Evolutionary conservation across 2,329 filamentous ascomycete species (phyloP), one percentile per base, ranked within the genome.

Genomic region (Penicillium oxalicum): DNA sequence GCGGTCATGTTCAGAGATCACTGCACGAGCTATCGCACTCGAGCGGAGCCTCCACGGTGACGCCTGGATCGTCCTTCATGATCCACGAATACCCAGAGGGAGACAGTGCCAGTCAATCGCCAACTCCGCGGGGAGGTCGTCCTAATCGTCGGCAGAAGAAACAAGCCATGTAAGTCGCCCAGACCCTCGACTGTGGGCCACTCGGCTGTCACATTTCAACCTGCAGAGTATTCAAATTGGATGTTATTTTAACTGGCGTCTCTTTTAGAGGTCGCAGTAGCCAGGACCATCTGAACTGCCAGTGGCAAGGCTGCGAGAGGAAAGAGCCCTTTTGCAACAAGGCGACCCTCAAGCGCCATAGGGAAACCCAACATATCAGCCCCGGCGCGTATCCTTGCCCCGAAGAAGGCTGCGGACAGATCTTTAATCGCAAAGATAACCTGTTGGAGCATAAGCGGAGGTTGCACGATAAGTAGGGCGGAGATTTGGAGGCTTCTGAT

Each of bases 371-470:
- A 25, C 42, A 44, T 28, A 27, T 44, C 4, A 27, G 25, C 5
- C 42, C 42, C 25, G 25, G 27, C 12, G 28, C 42, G 4, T n/a
- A 37, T 29, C 34, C 26, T 37, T 44, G 42, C 24, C 26, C 7
- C 2, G 42, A 44, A 6, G 27, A 38, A 27, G 9, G 12, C 12
- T 44, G 42, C 42, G 27, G 32, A 18, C 24, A 12, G 7, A n/a
- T 29, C n/a, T 44, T 38, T 11, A 44, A 12, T 37, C 34, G 42
- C 9, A 44, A 38, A 13, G 42, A 44, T 25, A 44, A 44, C 11
- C 36, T 44, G 42, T 11, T 35, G 42, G 7, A 9, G 42, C 42
- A 44, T 18, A 37, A 37, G 8, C 42, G 42, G 2, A 8, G 12
- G 11, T 33, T 44, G 8, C 42, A 44, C n/a, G n/a, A 18, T 44